phyloP scores from a whole-genome alignment of 2,329 filamentous ascomycete genomes.

The Chalaropsis thielavioides region DNA sequence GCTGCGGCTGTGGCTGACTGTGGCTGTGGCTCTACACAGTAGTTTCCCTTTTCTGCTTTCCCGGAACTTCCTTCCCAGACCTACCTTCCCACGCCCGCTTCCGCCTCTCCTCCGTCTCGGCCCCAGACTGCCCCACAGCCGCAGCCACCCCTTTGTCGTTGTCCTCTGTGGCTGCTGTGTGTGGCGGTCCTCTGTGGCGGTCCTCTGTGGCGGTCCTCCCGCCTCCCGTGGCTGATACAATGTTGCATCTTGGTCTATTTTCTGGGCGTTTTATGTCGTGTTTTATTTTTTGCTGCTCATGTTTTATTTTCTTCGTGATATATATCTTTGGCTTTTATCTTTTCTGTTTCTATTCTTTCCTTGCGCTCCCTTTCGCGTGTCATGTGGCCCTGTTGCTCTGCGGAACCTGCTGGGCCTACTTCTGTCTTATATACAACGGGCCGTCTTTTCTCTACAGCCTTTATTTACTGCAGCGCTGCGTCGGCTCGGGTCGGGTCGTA shows the following conservation, averaged over 20 bases:
- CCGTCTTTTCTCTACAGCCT: too few species aligned
- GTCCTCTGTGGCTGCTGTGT: neutral
- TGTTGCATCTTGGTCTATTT: constrained; percentile 8
- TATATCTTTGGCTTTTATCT: neutral
- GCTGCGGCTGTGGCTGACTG: neutral
- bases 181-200: neutral
- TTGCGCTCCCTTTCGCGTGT: neutral
- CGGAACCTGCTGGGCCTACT: neutral
- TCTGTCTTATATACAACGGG: neutral
- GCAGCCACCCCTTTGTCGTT: too few species aligned
- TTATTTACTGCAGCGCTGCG: too few species aligned
- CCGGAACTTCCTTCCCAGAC: neutral
- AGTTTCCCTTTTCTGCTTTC: too few species aligned
- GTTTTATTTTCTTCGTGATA: constrained; percentile 8
- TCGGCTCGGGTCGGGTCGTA: too few species aligned
- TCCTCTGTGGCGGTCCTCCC: neutral
- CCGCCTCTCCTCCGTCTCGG: too few species aligned
- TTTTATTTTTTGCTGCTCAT: neutral
- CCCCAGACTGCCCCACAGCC: too few species aligned
- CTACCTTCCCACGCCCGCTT: neutral
- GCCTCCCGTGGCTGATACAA: neutral
- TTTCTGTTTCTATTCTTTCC: neutral
- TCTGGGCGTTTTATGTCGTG: constrained; percentile 4
- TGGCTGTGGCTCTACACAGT: neutral
- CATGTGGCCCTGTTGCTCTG: neutral